A percentile compares a stretch with the other conserved stretches of the same genome.
Evolutionary conservation across 768 basidiomycete genomes (phyloP).

Genomic region (Hebeloma cylindrosporum): DNA sequence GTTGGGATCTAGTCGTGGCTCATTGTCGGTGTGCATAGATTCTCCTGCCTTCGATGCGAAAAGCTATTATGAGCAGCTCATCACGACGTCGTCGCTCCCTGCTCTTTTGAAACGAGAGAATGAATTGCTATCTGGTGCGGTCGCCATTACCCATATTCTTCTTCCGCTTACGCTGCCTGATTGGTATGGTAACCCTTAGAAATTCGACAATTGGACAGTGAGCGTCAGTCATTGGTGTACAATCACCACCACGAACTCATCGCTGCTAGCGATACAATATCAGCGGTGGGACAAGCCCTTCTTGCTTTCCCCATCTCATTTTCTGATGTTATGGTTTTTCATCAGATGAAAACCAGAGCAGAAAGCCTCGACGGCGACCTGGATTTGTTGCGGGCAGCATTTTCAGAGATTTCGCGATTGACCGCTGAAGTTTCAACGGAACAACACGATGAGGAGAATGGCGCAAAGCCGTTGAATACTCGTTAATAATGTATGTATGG

Average conservation of each 20-base stretch:
- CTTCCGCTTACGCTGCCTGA: background rate
- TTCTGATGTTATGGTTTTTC: background rate
- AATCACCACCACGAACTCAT: conserved; percentile 96
- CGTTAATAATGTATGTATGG: too few relatives aligned
- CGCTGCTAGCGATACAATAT: conserved; percentile 89
- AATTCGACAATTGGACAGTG: conserved; percentile 83
- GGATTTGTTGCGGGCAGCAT: conserved; percentile 75
- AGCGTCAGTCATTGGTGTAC: conserved; percentile 89
- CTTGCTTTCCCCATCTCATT: background rate
- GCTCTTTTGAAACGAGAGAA: conserved; percentile 78
- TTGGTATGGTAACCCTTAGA: conserved; percentile 43
- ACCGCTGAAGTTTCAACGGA: conserved; percentile 66
- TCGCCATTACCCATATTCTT: background rate
- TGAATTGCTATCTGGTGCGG: conserved; percentile 75
- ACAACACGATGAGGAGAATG: background rate
- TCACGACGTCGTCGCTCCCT: conserved; percentile 76
- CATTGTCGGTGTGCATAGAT: conserved; percentile 42
- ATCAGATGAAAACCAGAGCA: conserved; percentile 83
- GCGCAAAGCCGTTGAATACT: background rate
- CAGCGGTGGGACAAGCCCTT: conserved; percentile 53
- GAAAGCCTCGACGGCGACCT: conserved; percentile 84
- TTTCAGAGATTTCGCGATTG: conserved; percentile 84
- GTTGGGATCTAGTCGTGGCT: too few relatives aligned
- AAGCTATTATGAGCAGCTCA: conserved; percentile 82
- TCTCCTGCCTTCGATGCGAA: conserved; percentile 81